phyloP scores from a whole-genome alignment of 1,284 basidiomycete genomes.

The Melanopsichium pennsylvanicum region DNA sequence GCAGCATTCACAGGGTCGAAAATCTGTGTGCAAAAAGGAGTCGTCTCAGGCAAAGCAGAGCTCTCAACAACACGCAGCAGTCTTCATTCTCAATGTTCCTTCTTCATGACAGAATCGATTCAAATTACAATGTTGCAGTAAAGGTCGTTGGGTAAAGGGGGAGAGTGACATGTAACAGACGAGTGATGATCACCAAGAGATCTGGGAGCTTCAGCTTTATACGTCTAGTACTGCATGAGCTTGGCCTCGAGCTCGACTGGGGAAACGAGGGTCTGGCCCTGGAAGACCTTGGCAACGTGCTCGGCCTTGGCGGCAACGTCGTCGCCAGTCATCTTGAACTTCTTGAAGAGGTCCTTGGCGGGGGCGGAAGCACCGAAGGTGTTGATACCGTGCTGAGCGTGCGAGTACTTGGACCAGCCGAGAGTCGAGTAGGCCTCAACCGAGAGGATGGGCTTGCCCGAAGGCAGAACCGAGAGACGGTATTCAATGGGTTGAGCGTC shows the following conservation, averaged over 20 bases:
- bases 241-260: constrained; percentile 70
- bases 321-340: constrained; percentile 66
- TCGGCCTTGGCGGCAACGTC: constrained; percentile 80
- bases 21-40: no score
- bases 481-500: constrained; percentile 84
- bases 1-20: no score
- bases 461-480: constrained; percentile 81
- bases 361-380: constrained; percentile 81
- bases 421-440: constrained; percentile 77
- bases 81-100: not conserved
- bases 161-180: constrained; percentile 3
- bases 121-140: constrained; percentile 18
- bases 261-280: constrained; percentile 78
- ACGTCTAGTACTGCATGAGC: constrained; percentile 36
- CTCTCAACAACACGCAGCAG: not conserved
- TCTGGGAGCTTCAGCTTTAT: constrained; percentile 1
- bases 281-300: constrained; percentile 88
- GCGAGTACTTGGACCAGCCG: constrained; percentile 65
- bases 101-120: constrained; percentile 5
- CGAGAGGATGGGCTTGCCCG: constrained; percentile 86
- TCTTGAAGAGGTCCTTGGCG: constrained; percentile 82
- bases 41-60: no score
- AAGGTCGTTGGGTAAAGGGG: constrained; percentile 2
- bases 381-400: constrained; percentile 60
- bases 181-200: no score